Evolutionary conservation across 164 flowering plant species (phyloP).

Genomic region (Kingdonia uniflora): DNA sequence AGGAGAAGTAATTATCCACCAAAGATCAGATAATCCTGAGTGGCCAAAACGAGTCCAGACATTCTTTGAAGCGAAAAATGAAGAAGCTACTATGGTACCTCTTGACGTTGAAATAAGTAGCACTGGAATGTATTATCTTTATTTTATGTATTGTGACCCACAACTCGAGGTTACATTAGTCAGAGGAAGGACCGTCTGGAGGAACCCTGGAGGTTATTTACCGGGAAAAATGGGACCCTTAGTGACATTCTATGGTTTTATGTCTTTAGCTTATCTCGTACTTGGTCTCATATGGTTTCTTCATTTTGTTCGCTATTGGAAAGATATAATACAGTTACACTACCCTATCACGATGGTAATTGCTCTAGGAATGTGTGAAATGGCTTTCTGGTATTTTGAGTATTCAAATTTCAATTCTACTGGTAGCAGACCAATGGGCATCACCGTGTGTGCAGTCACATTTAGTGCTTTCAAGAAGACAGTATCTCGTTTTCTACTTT

Average conservation of each 20-base stretch:
- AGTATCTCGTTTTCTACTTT: constrained; percentile 69
- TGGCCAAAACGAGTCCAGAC: constrained; percentile 60
- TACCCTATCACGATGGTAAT: constrained; percentile 66
- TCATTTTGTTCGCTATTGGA: constrained; percentile 66
- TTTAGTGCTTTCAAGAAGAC: constrained; percentile 66
- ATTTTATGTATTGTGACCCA: constrained; percentile 69
- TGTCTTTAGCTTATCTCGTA: constrained; percentile 68
- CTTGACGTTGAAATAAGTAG: constrained; percentile 35
- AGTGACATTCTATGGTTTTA: constrained; percentile 70
- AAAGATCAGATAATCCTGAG: constrained; percentile 31
- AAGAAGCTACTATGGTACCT: constrained; percentile 34
- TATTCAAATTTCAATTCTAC: constrained; percentile 69
- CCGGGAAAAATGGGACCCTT: constrained; percentile 86
- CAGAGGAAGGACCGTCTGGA: constrained; percentile 80
- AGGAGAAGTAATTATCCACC: constrained; percentile 66
- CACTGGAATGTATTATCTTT: constrained; percentile 80
- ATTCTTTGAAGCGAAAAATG: constrained; percentile 40
- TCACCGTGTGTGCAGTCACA: constrained; percentile 78
- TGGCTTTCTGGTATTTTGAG: constrained; percentile 85
- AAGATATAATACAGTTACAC: constrained; percentile 60
- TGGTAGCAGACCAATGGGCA: constrained; percentile 72
- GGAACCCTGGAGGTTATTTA: constrained; percentile 76
- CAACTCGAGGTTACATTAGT: constrained; percentile 51
- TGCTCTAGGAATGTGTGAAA: constrained; percentile 88
- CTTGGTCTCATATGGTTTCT: constrained; percentile 81